These are phyloP conservation scores for Termitomyces sp. DNA, from an alignment of 768 basidiomycete species.

Conservation along the genomic window DNA sequence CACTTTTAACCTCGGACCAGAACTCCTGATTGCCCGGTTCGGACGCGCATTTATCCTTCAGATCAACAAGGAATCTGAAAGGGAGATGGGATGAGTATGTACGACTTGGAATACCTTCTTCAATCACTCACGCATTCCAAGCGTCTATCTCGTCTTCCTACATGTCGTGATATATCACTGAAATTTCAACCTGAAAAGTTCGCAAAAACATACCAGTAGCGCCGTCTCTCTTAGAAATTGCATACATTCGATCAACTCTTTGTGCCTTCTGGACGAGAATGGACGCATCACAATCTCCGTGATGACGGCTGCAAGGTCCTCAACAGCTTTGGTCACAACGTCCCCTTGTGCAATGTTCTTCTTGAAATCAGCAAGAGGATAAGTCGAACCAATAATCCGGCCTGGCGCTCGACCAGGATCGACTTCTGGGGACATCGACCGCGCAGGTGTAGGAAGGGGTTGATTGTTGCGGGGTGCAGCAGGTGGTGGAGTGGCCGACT, in stretches of 20 bases:
- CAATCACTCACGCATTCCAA: constrained; percentile 66
- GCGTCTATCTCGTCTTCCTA: constrained; percentile 82
- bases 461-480: constrained; percentile 14
- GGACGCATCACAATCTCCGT: constrained; percentile 67
- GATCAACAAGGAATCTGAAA: constrained; percentile 56
- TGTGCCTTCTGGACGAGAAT: constrained; percentile 65
- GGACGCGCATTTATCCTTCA: constrained; percentile 54
- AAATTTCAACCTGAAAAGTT: neutral
- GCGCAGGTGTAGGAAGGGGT: constrained; percentile 54
- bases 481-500: constrained; percentile 20
- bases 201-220: constrained; percentile 46
- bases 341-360: constrained; percentile 71
- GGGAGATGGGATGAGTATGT: neutral
- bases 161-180: neutral
- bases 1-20: constrained; percentile 55
- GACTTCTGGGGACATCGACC: constrained; percentile 41
- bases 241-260: constrained; percentile 77
- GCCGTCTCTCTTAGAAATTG: constrained; percentile 62
- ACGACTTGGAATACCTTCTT: neutral
- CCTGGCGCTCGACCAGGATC: constrained; percentile 62
- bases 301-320: constrained; percentile 73
- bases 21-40: constrained; percentile 65
- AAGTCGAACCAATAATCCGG: constrained; percentile 71
- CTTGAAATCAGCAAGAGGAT: constrained; percentile 77
- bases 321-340: constrained; percentile 81